A percentile compares a stretch with the other conserved stretches of the same genome.
phyloP scores from a whole-genome alignment of 2,329 filamentous ascomycete species.

The Trichoderma sp. region DNA sequence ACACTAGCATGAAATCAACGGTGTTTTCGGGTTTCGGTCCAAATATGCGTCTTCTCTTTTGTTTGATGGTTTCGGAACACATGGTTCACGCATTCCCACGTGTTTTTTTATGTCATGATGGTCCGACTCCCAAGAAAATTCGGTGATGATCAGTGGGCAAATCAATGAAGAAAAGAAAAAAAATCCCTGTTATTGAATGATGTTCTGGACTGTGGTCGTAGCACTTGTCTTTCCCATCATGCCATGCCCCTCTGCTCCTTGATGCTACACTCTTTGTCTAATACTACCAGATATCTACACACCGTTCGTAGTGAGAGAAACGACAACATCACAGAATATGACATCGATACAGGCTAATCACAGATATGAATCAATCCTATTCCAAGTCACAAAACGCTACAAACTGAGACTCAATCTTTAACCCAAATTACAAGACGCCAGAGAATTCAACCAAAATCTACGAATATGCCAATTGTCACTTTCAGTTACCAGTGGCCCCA shows the following conservation, averaged over 20 bases:
- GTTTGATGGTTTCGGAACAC: neutral
- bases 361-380: neutral
- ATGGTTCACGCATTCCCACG: neutral
- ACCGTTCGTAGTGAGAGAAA: neutral
- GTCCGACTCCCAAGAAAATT: neutral
- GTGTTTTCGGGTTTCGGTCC: constrained; percentile 45
- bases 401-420: neutral
- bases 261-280: neutral
- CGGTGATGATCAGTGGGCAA: constrained; percentile 13
- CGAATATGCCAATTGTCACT: neutral
- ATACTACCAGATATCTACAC: neutral
- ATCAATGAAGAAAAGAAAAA: neutral
- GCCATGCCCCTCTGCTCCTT: neutral
- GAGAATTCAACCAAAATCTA: neutral
- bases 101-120: neutral
- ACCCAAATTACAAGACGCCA: neutral
- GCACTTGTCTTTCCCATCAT: neutral
- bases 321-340: neutral
- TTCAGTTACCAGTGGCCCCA: constrained; percentile 20
- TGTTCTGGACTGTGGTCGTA: neutral
- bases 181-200: constrained; percentile 8
- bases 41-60: constrained; percentile 23
- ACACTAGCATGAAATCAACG: constrained; percentile 47
- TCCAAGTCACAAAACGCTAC: neutral
- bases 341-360: neutral